Evolutionary conservation across 2,329 filamentous ascomycete species (phyloP), one percentile per base, ranked within the genome.

Genomic region (Cladophialophora bantiana): DNA sequence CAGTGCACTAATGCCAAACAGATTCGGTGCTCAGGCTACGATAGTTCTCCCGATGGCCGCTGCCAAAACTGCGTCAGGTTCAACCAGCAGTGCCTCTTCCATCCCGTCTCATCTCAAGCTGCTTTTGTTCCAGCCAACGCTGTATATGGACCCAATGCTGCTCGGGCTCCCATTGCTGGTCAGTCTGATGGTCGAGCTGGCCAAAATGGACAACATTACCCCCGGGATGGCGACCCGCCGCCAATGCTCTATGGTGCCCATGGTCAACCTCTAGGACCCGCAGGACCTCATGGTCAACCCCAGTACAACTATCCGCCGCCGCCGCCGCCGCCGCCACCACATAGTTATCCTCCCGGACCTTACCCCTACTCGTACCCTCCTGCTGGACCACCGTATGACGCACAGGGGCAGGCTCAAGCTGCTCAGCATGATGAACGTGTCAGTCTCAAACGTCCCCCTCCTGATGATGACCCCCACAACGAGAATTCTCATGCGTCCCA

Each of bases 11-110:
- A 62, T 31, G 53, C n/a, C 42, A 58, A 67, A 65, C 77, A 92
- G 89, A 91, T 92, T 77, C 88, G 90, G 67, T 92, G 89, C 81
- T 91, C 89, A 3, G 90, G 89, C 34, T 92, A 91, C 75, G 89
- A 91, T 74, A 86, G 85, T 64, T 90, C 88, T 45, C 86, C 89
- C 45, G 88, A 91, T 77, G 90, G 90, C 67, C 86, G 89, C 67
- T 92, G 89, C 81, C 86, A 84, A 74, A 92, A 92, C 77, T 92
- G 89, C 75, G 83, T 88, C 70, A 84, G 89, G 56, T 92, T 92
- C 79, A 89, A 89, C 71, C 89, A 92, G 78, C 89, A 91, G 75
- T 92, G 90, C 79, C 87, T 92, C 78, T 92, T 92, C 78, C 91
- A 89, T 0, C 89, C 90, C 2, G 89, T 92, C 31, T 91, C 88